Base-by-base conservation (phyloP, 2,329 filamentous ascomycete species). In the Akanthomyces dipterigenus region DNA sequence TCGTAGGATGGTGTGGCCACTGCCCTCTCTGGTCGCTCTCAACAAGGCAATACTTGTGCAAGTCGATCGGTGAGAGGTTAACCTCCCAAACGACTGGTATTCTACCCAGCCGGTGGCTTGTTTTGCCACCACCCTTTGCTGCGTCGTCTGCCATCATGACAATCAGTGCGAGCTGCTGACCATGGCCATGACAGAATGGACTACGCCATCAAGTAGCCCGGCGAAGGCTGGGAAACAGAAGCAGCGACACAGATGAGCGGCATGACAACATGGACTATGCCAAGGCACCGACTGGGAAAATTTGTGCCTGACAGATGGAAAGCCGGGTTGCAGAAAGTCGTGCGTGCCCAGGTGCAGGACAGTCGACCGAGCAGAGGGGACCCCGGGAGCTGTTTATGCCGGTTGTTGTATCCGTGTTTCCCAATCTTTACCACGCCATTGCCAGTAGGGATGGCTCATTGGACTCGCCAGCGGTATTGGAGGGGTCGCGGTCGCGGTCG, bases 21-120 rank as follows among this genome's bases (percentile, higher is more conserved):
- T n/a, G n/a, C n/a, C n/a, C n/a, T n/a, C n/a, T n/a, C n/a, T n/a
- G n/a, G n/a, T n/a, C 22, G 28, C 20, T 43, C 42, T 57, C 55
- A 31, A 58, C 26, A 38, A 48, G 34, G 55, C 12, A 40, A 20
- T 50, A 14, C 9, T 49, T 31, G 26, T 49, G 31, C 16, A 49
- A 20, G n/a, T 58, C 55, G 34, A 50, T 49, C 26, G 14, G 7
- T 45, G 24, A 16, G 26, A 22, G 1, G 34, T 9, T 28, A 40
- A 40, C 14, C 45, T 24, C 36, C 31, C 42, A 28, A 6, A 16
- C 28, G 43, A 49, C 55, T 58, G 55, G 55, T 40, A 58, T 58
- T 58, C 55, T 49, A 18, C 55, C 34, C 55, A 58, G 55, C 55
- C 22, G 45, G 45, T 50, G 55, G 55, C 53, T 45, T 45, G 22